A percentile compares a stretch with the other conserved stretches of the same genome.
Evolutionary conservation across 2,329 filamentous ascomycete genomes (phyloP).

Genomic region (Phaeosphaeria sp.): DNA sequence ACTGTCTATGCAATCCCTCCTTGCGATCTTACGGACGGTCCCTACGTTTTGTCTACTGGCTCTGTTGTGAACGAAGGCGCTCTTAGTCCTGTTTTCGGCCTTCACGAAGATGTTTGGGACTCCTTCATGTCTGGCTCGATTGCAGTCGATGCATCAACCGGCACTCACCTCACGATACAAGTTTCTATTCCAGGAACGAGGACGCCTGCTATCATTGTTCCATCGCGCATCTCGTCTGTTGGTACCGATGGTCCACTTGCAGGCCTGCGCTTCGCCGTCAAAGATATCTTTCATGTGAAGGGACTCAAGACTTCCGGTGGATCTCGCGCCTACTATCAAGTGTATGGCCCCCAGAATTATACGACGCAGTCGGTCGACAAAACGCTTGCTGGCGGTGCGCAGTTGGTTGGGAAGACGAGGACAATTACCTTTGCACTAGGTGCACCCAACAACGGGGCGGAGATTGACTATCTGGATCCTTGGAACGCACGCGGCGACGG

Average conservation of each 20-base stretch:
- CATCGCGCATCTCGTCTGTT: background rate
- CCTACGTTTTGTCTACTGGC: background rate
- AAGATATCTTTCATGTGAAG: constrained; percentile 15
- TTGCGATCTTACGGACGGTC: background rate
- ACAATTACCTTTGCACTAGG: constrained; percentile 52
- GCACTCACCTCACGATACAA: background rate
- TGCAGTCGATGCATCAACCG: background rate
- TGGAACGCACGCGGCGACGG: constrained; percentile 37
- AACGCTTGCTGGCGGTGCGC: background rate
- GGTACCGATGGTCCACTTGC: background rate
- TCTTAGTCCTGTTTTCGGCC: background rate
- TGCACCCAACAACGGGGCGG: constrained; percentile 6
- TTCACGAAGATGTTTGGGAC: background rate
- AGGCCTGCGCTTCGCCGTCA: constrained; percentile 40
- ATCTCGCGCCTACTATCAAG: background rate
- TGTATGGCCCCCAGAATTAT: background rate
- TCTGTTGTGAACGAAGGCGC: background rate
- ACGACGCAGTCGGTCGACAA: background rate
- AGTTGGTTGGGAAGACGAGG: constrained; percentile 57
- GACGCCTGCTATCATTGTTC: background rate
- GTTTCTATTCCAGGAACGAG: background rate
- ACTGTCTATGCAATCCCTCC: background rate
- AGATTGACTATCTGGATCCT: constrained; percentile 13
- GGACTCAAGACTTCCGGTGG: constrained; percentile 11
- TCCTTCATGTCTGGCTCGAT: background rate